Base-by-base conservation (phyloP, 257 asterid genomes). In the Penstemon eatonii region DNA sequence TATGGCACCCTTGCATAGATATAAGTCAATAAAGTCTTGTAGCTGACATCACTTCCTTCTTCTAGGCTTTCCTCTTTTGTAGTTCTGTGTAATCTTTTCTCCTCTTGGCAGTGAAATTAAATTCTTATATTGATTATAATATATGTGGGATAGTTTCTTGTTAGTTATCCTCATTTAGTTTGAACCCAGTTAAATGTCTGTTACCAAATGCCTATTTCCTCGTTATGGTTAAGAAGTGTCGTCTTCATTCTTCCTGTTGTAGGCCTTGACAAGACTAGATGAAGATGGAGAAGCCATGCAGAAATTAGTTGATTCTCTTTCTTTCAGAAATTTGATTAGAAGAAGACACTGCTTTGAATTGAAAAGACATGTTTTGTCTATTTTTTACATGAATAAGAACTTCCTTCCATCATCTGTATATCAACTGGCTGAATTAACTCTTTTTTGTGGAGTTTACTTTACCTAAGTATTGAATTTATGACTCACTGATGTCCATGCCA, bases 201-300 rank as follows among this genome's bases (percentile, higher is more conserved):
- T 76, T 65, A 67, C 65, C 58, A 66, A 70, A 56, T 66, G 74
- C 70, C 65, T 64, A 41, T 73, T 68, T 68, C 73, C 68, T 63
- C 61, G 65, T 69, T 69, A 71, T 84, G 76, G 76, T 78, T 63
- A 66, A 81, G 79, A 68, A 67, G 68, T 71, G 82, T 79, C 76
- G 75, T 63, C 80, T 76, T 87, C 88, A 54, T 71, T 82, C 76
- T 87, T 79, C 82, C 78, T 82, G 71, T 84, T 91, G 95, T 87
- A 87, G 95, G 96, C 81, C 70, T 67, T 78, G 87, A 83, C 85
- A 76, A 86, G 91, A 87, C 92, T 87, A 92, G 93, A 80, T 92
- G 96, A 89, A 87, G 89, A 71, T 71, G 95, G 81, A 61, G 86
- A 87, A 79, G 87, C 86, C 33, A 73, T 83, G 79, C 83, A 70